A percentile compares a stretch with the other conserved stretches of the same genome.
These are phyloP conservation scores for Trichosporon faecale DNA, from an alignment of 1,284 basidiomycete species.

Conservation along the genomic window DNA sequence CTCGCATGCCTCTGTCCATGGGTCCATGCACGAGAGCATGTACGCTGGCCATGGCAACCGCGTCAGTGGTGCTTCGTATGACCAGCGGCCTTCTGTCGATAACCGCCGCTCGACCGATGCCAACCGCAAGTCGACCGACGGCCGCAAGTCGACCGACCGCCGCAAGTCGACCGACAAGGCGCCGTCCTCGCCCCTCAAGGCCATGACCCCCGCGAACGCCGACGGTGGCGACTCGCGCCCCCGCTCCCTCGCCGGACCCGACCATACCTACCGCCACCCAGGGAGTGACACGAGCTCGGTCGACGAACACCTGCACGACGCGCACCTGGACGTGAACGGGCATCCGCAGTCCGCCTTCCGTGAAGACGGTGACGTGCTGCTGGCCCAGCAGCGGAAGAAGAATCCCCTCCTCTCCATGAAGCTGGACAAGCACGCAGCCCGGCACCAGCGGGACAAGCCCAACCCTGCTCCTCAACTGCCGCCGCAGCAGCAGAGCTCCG, in stretches of 20 bases:
- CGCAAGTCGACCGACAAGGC: neutral
- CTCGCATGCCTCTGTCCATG: neutral
- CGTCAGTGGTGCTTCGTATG: neutral
- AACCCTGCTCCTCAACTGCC: neutral
- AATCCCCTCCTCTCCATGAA: neutral
- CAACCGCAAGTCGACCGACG: neutral
- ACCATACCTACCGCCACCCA: neutral
- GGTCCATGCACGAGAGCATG: slow-evolving; percentile 1
- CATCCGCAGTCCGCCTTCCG: neutral
- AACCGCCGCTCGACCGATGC: neutral
- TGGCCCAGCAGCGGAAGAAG: neutral
- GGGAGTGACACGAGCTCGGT: neutral
- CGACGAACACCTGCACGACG: slow-evolving; percentile 3
- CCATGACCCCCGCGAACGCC: neutral
- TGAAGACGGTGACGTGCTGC: neutral
- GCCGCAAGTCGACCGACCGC: neutral
- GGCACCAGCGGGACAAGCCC: slow-evolving; percentile 4
- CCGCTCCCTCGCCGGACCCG: neutral
- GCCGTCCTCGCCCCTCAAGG: neutral
- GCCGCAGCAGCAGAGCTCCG: neutral
- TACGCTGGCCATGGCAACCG: neutral
- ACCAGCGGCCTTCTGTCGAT: neutral
- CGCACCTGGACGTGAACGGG: neutral
- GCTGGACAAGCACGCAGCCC: neutral
- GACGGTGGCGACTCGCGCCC: neutral